phyloP scores from a whole-genome alignment of 1,284 basidiomycete species.

The Cronartium ribicola region DNA sequence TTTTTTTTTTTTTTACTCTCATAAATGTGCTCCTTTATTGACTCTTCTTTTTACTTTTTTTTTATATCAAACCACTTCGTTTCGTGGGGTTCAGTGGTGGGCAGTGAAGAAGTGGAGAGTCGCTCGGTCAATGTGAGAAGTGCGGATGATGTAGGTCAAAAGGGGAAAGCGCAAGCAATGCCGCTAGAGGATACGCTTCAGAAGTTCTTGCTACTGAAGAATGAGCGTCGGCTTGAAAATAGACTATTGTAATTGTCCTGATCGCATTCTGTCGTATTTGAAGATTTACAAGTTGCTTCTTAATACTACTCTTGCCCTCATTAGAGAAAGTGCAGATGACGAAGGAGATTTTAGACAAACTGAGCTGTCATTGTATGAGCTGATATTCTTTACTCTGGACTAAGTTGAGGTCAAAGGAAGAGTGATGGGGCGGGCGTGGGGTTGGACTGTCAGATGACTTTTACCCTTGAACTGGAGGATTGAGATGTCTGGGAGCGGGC shows the following conservation, averaged over 20 bases:
- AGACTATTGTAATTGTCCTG: constrained; percentile 48
- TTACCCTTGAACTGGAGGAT: too few relatives aligned
- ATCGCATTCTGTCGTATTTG: neutral
- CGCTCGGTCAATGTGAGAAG: constrained; percentile 61
- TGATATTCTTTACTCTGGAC: too few relatives aligned
- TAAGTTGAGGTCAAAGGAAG: too few relatives aligned
- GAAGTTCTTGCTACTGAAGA: constrained; percentile 66
- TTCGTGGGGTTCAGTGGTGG: constrained; percentile 66
- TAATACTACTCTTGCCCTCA: too few relatives aligned
- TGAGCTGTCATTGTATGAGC: too few relatives aligned
- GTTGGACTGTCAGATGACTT: too few relatives aligned
- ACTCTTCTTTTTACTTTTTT: neutral
- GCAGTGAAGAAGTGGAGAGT: constrained; percentile 79
- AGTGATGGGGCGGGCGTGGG: too few relatives aligned
- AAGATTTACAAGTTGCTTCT: too few relatives aligned
- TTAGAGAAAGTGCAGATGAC: too few relatives aligned
- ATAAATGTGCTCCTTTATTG: neutral
- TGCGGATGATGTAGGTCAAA: constrained; percentile 81
- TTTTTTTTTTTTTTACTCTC: constrained; percentile 6
- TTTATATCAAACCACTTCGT: constrained; percentile 12
- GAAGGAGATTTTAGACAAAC: too few relatives aligned
- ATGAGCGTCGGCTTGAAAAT: constrained; percentile 62
- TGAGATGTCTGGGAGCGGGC: too few relatives aligned
- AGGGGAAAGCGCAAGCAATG: constrained; percentile 64
- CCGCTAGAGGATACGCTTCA: constrained; percentile 63